phyloP scores from a whole-genome alignment of 139 green algal species.

The Zygnema cylindricum region DNA sequence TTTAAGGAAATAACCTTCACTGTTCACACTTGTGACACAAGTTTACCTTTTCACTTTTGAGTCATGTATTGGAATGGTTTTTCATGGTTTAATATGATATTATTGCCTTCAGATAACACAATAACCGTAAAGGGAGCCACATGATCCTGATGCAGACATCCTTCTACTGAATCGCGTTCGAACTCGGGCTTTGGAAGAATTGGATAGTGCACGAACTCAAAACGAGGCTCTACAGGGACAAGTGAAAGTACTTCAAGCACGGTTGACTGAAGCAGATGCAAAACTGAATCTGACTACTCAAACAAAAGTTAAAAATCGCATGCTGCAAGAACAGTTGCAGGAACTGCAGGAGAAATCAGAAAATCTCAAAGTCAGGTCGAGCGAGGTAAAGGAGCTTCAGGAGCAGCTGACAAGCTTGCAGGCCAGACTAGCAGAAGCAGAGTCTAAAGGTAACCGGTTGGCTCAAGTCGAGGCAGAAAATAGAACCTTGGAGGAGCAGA shows the following conservation, averaged over 20 bases:
- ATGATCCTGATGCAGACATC: conserved; percentile 46
- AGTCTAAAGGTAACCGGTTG: conserved; percentile 1
- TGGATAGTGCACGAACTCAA: conserved; percentile 14
- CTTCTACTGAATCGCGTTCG: conserved; percentile 58
- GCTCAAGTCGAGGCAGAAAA: not conserved
- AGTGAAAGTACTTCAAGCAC: conserved; percentile 33
- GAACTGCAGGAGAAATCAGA: conserved; percentile 45
- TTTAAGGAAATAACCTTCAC: too few relatives aligned
- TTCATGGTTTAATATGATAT: too few relatives aligned
- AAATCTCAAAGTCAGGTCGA: not conserved
- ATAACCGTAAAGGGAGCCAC: not conserved
- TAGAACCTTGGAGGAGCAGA: conserved; percentile 10
- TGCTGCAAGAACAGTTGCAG: conserved; percentile 51
- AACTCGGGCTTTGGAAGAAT: conserved; percentile 52
- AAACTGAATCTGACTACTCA: conserved; percentile 50
- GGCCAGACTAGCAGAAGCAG: not conserved
- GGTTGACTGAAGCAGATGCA: conserved; percentile 43
- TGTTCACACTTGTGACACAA: too few relatives aligned
- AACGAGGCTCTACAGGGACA: conserved; percentile 41
- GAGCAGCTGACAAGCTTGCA: not conserved
- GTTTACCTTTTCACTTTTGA: too few relatives aligned
- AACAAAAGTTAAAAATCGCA: conserved; percentile 14
- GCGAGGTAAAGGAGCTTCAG: not conserved
- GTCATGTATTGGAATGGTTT: too few relatives aligned
- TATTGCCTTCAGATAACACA: too few relatives aligned